These are phyloP conservation scores for Tricholoma flavovirens DNA, from an alignment of 768 basidiomycete genomes.

Conservation along the genomic window DNA sequence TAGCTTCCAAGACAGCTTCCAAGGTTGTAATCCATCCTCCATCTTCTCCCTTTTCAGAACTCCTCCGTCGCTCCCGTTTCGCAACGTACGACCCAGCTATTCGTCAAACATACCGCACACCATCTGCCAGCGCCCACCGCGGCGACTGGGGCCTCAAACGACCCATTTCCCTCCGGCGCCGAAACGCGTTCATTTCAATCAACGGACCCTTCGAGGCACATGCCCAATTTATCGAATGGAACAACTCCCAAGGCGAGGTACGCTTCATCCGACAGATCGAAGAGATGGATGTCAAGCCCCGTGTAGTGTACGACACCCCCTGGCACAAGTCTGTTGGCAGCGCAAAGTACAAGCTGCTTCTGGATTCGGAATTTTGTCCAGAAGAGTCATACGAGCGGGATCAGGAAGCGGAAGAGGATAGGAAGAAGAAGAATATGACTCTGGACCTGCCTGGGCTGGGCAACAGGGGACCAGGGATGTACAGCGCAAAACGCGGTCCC, in stretches of 20 bases:
- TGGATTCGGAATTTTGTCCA: conserved; percentile 44
- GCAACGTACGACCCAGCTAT: conserved; percentile 73
- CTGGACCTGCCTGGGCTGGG: conserved; percentile 17
- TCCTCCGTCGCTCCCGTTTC: conserved; percentile 80
- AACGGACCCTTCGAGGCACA: conserved; percentile 57
- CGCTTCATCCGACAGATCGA: conserved; percentile 62
- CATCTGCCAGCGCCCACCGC: conserved; percentile 62
- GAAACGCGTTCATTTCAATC: conserved; percentile 60
- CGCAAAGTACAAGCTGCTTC: conserved; percentile 25
- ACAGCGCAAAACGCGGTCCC: conserved; percentile 17
- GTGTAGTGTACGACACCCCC: conserved; percentile 14
- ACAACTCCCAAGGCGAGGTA: conserved; percentile 57
- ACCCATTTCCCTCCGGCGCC: conserved; percentile 62
- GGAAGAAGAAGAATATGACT: conserved; percentile 2
- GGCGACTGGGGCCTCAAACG: conserved; percentile 88
- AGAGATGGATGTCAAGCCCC: conserved; percentile 47
- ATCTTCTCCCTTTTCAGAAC: conserved; percentile 66
- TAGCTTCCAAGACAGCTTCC: conserved; percentile 4
- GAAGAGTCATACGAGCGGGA: conserved; percentile 15
- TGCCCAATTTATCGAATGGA: conserved; percentile 77
- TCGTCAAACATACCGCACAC: conserved; percentile 70
- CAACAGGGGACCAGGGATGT: conserved; percentile 19
- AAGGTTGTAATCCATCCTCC: conserved; percentile 21
- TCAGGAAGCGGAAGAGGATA: conserved; percentile 7
- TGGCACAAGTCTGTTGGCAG: conserved; percentile 40